A percentile compares a stretch with the other conserved stretches of the same genome.
Conservation (phyloP, 345 rosid genomes). For the Psidium guajava region DNA sequence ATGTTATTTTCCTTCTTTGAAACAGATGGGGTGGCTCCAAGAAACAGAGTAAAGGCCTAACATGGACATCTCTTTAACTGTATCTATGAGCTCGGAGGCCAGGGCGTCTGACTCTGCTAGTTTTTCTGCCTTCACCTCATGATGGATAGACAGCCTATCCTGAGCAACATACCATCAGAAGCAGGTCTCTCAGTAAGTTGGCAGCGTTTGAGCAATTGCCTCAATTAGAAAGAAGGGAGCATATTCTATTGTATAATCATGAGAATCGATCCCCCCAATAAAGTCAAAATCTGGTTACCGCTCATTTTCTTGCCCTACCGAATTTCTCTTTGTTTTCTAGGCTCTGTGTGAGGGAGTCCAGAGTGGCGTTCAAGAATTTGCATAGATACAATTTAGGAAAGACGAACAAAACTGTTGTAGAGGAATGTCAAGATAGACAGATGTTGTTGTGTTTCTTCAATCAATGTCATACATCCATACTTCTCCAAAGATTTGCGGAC, state of each 20-base stretch:
- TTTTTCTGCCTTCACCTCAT: not conserved
- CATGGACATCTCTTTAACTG: not conserved
- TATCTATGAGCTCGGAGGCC: not conserved
- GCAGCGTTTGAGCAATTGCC: not conserved
- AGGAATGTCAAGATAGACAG: not conserved
- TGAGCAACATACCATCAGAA: not conserved
- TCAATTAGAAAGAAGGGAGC: not conserved
- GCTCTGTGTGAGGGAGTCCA: not conserved
- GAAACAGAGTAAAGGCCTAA: constrained; percentile 26
- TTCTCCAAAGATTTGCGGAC: not conserved
- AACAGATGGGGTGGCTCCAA: constrained; percentile 65
- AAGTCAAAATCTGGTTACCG: not conserved
- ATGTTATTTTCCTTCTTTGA: not conserved
- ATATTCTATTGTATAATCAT: not conserved
- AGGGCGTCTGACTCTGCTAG: not conserved
- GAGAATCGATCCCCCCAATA: not conserved
- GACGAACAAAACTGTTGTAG: not conserved
- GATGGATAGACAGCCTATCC: not conserved
- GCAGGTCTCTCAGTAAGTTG: not conserved
- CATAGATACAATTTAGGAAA: not conserved
- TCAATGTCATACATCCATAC: not conserved
- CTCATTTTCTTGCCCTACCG: not conserved
- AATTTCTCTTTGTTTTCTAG: not conserved
- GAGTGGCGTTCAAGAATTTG: not conserved
- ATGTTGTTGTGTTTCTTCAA: not conserved